phyloP scores from a whole-genome alignment of 257 asterid genomes.

The Salvia splendens region DNA sequence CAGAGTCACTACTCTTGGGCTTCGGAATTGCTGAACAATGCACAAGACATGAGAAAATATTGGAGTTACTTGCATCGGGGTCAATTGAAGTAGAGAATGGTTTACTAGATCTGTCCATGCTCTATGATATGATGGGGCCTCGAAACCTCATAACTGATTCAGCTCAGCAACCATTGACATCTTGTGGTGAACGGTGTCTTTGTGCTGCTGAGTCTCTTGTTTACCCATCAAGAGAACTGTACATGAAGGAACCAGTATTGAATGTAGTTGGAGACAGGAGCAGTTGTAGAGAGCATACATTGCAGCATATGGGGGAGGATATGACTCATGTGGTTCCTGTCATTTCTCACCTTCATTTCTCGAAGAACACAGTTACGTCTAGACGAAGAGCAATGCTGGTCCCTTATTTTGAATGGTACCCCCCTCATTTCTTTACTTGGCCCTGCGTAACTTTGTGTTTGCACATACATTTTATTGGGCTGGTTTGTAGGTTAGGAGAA shows the following conservation, averaged over 20 bases:
- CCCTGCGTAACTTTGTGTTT: background rate
- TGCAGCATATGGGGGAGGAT: conserved; percentile 21
- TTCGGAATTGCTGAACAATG: conserved; percentile 65
- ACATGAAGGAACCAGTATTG: conserved; percentile 45
- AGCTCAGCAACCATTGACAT: conserved; percentile 39
- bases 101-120: conserved; percentile 44
- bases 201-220: conserved; percentile 46
- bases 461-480: too few species aligned
- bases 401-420: conserved; percentile 88
- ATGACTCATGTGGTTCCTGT: conserved; percentile 48
- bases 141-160: conserved; percentile 35
- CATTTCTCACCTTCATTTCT: conserved; percentile 44
- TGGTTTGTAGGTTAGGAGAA: background rate
- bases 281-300: conserved; percentile 33
- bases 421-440: conserved; percentile 11
- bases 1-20: conserved; percentile 49
- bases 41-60: conserved; percentile 51
- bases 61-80: conserved; percentile 61
- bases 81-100: conserved; percentile 49
- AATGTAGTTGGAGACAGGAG: conserved; percentile 35
- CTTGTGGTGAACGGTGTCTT: conserved; percentile 26
- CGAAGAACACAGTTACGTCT: conserved; percentile 44
- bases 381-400: conserved; percentile 67
- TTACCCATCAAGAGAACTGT: conserved; percentile 52
- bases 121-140: conserved; percentile 52